Conservation (phyloP, 495 filamentous ascomycete genomes). For the Penicillium fimorum region DNA sequence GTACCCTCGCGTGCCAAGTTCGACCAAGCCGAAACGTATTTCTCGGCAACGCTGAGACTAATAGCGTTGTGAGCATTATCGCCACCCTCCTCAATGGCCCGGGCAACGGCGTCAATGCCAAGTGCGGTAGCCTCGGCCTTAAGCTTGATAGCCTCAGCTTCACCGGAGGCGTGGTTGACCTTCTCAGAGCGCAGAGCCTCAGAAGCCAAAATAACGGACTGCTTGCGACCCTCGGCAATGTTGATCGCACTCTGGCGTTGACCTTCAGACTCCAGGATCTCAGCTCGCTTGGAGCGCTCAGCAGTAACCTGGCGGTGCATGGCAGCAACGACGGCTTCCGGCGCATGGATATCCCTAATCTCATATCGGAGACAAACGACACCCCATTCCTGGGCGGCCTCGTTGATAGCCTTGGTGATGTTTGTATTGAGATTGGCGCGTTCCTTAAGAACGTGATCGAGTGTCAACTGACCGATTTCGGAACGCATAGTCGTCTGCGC, state of each 20-base stretch:
- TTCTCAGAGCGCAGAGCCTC: conserved; percentile 88
- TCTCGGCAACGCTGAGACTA: conserved; percentile 86
- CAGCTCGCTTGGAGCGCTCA: conserved; percentile 92
- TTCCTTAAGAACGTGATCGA: conserved; percentile 97
- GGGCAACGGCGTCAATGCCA: conserved; percentile 83
- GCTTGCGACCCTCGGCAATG: conserved; percentile 95
- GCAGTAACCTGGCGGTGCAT: conserved; percentile 99
- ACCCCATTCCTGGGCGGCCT: conserved; percentile 94
- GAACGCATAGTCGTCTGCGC: conserved; percentile 98
- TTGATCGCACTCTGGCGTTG: conserved; percentile 97
- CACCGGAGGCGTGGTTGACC: conserved; percentile 87
- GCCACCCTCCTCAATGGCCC: conserved; percentile 65
- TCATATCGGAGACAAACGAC: conserved; percentile 95
- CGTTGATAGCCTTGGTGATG: conserved; percentile 97
- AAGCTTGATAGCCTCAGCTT: conserved; percentile 87
- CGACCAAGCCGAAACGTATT: conserved; percentile 94
- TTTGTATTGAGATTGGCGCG: conserved; percentile 92
- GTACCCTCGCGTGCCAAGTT: conserved; percentile 92
- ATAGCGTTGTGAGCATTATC: conserved; percentile 77
- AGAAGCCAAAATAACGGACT: conserved; percentile 90
- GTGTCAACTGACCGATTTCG: conserved; percentile 92
- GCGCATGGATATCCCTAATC: conserved; percentile 96
- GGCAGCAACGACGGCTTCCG: conserved; percentile 84
- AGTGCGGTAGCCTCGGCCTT: conserved; percentile 81
- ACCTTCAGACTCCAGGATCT: conserved; percentile 94